Base-by-base conservation (phyloP, 305 asterid species). In the Plantago coronopus region DNA sequence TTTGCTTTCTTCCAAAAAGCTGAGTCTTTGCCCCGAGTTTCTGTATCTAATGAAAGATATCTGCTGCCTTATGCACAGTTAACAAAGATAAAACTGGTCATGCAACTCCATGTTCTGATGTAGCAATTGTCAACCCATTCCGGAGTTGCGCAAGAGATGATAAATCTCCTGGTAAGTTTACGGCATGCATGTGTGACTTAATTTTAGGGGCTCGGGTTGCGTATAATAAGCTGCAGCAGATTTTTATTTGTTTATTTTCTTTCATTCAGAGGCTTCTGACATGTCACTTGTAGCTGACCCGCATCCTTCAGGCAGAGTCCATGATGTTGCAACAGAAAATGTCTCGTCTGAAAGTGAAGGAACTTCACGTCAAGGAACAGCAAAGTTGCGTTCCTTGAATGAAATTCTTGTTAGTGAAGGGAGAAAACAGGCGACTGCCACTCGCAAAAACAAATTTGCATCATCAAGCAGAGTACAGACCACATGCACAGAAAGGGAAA, bases 381-480 rank as follows among this genome's bases (percentile, higher is more conserved):
- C 69, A 19, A 82, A 82, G 69, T 47, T 79, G 65, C 88, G 88
- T 27, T 79, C 72, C 65, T 68, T 82, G 71, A 81, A 83, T 17
- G 88, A 82, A 75, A 82, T 82, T 63, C 59, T 82, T 76, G 48
- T 55, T 74, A 56, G 22, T 70, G 73, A 64, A 34, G 42, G 7
- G 37, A 72, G 42, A 67, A 66, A 51, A 22, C 62, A 76, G 22
- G 18, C 46, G 13, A 29, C 48, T 44, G 71, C 48, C 51, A 34
- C 46, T 62, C 63, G 62, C 11, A 61, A 67, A 66, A 57, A 61
- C 17, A 65, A 48, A 68, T 66, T 64, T 48, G 38, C 69, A 5
- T 59, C 74, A 13, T 74, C 75, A 21, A 57, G 65, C 18, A 74
- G 72, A 20, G 51, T 46, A 54, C 63, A 69, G 31, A 44, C 54